Evolutionary conservation across 495 filamentous ascomycete genomes (phyloP).

Genomic region (Acidiella bohemica): DNA sequence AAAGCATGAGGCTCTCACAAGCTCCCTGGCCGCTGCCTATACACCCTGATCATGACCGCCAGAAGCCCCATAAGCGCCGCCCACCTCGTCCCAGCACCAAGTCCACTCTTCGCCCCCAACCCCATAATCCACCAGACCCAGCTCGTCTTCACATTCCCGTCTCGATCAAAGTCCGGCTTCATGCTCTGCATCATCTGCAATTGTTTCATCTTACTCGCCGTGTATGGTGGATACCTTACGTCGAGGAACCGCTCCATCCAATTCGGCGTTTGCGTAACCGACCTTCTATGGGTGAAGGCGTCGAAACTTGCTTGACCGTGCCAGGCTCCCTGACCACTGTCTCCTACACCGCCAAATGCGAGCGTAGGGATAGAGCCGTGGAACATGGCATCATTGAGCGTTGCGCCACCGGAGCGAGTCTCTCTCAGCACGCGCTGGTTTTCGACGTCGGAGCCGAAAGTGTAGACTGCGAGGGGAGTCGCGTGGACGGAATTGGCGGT

Average conservation of each 20-base stretch:
- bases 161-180: slow-evolving; percentile 73
- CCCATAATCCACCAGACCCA: slow-evolving; percentile 14
- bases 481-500: slow-evolving; percentile 61
- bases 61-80: slow-evolving; percentile 1
- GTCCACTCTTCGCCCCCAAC: slow-evolving; percentile 4
- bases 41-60: slow-evolving; percentile 4
- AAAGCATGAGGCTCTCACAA: background rate
- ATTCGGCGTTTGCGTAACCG: slow-evolving; percentile 56
- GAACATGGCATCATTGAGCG: slow-evolving; percentile 45
- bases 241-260: slow-evolving; percentile 69
- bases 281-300: slow-evolving; percentile 63
- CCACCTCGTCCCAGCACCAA: slow-evolving; percentile 10
- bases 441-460: slow-evolving; percentile 69
- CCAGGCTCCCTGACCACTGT: slow-evolving; percentile 72
- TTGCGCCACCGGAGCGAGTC: slow-evolving; percentile 29
- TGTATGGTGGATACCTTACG: slow-evolving; percentile 72
- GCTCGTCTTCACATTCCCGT: slow-evolving; percentile 34
- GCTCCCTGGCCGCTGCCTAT: background rate
- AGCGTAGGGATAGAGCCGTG: slow-evolving; percentile 65
- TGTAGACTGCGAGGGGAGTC: slow-evolving; percentile 69
- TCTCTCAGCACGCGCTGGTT: slow-evolving; percentile 40
- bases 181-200: slow-evolving; percentile 41
- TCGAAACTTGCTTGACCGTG: slow-evolving; percentile 75
- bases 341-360: slow-evolving; percentile 82
- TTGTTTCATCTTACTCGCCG: slow-evolving; percentile 42